phyloP scores from a whole-genome alignment of 176 grass and related monocot genomes.

The Paspalum notatum region DNA sequence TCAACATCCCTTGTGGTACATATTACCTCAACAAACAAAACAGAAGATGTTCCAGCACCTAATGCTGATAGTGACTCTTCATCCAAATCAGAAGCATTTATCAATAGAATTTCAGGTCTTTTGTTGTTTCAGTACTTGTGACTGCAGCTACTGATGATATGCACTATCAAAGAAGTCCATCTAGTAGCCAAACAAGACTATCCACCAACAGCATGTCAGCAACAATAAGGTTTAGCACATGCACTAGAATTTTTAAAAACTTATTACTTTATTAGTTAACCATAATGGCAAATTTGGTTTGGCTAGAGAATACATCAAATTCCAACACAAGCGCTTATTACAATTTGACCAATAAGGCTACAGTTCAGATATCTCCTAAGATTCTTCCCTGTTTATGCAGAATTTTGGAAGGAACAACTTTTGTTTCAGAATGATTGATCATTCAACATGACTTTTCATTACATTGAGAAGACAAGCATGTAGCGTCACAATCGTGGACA shows the following conservation, averaged over 20 bases:
- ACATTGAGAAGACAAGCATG: slow-evolving; percentile 41
- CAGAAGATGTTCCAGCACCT: slow-evolving; percentile 55
- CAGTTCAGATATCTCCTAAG: slow-evolving; percentile 25
- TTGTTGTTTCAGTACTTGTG: slow-evolving; percentile 28
- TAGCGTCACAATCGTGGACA: slow-evolving; percentile 37
- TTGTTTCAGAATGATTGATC: slow-evolving; percentile 21
- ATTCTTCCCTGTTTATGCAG: slow-evolving; percentile 2
- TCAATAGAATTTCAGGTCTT: slow-evolving; percentile 52
- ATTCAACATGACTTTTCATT: slow-evolving; percentile 31
- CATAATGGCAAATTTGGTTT: background rate
- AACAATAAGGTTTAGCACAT: background rate
- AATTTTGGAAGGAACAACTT: slow-evolving; percentile 17
- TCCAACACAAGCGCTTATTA: background rate
- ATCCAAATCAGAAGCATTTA: slow-evolving; percentile 53
- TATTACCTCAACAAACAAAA: slow-evolving; percentile 54
- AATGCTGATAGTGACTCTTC: slow-evolving; percentile 49
- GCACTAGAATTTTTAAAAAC: slow-evolving; percentile 19
- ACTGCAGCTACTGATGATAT: slow-evolving; percentile 26
- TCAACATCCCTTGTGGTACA: slow-evolving; percentile 53
- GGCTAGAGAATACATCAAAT: background rate
- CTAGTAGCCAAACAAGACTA: slow-evolving; percentile 19
- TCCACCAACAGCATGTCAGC: slow-evolving; percentile 6
- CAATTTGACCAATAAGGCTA: slow-evolving; percentile 19
- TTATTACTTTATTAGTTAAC: background rate
- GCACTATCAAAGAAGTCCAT: background rate